These are phyloP conservation scores for Citrullus amarus DNA, from an alignment of 306 rosid genomes.

Conservation along the genomic window DNA sequence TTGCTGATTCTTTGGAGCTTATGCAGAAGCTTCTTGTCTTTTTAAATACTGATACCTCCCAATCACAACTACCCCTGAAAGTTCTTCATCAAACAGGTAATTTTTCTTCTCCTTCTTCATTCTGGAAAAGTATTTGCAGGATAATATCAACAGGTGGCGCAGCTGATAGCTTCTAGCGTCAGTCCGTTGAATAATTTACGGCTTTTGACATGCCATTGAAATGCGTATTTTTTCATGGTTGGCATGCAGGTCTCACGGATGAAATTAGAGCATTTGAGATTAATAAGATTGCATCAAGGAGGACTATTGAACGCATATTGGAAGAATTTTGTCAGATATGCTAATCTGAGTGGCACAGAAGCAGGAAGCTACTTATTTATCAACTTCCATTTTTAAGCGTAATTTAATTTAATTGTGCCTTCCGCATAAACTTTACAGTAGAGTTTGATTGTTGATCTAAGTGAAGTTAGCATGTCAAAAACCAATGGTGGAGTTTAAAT, in stretches of 20 bases:
- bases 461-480: background rate
- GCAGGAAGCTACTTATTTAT: background rate
- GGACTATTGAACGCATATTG: conserved; percentile 49
- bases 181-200: background rate
- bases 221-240: background rate
- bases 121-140: background rate
- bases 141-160: background rate
- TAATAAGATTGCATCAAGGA: conserved; percentile 57
- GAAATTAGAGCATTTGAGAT: conserved; percentile 67
- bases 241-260: conserved; percentile 35
- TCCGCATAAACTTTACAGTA: background rate
- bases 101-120: background rate
- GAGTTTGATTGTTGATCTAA: background rate
- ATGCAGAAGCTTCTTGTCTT: conserved; percentile 50
- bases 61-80: conserved; percentile 56
- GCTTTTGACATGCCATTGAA: background rate
- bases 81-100: conserved; percentile 41
- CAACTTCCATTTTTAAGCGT: background rate
- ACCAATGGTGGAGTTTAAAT: background rate
- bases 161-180: background rate
- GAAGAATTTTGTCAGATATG: conserved; percentile 44
- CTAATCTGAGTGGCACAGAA: background rate
- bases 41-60: conserved; percentile 54
- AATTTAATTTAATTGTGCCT: background rate
- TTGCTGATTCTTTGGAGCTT: conserved; percentile 57